Conservation (phyloP, 192 early-diverging fungal genomes). For the Coemansia sp. region DNA sequence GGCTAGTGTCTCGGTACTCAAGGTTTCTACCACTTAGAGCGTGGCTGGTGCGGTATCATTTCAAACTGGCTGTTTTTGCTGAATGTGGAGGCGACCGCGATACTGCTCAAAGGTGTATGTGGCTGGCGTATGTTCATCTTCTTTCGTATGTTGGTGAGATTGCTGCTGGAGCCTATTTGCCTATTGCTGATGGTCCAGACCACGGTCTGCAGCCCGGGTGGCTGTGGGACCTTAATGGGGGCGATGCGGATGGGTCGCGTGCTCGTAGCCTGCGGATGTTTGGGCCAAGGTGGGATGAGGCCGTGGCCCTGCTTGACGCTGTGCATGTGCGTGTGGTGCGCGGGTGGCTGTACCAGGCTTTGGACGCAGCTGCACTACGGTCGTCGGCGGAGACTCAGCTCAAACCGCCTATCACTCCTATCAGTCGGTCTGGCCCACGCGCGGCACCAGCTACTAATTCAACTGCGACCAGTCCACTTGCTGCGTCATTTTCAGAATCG, state of each 20-base stretch:
- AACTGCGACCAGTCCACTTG: background rate
- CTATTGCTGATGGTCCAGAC: background rate
- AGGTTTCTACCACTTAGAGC: slow-evolving; percentile 36
- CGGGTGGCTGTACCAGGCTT: slow-evolving; percentile 45
- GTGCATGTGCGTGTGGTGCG: slow-evolving; percentile 39
- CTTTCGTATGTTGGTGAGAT: slow-evolving; percentile 29
- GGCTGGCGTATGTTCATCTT: slow-evolving; percentile 38
- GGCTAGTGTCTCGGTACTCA: slow-evolving; percentile 15
- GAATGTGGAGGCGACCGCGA: slow-evolving; percentile 42
- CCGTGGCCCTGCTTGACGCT: slow-evolving; percentile 23
- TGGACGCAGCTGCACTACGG: slow-evolving; percentile 10
- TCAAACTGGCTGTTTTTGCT: slow-evolving; percentile 35
- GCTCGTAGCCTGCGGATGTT: slow-evolving; percentile 40
- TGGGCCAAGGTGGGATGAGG: slow-evolving; percentile 42
- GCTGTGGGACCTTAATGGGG: slow-evolving; percentile 43
- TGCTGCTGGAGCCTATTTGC: slow-evolving; percentile 35
- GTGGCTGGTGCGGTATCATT: slow-evolving; percentile 48
- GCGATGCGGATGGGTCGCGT: slow-evolving; percentile 24
- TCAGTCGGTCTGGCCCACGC: slow-evolving; percentile 22
- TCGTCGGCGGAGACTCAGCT: slow-evolving; percentile 8
- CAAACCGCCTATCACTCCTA: slow-evolving; percentile 10
- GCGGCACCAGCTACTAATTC: background rate
- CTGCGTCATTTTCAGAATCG: background rate
- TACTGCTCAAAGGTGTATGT: slow-evolving; percentile 39
- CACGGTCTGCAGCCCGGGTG: slow-evolving; percentile 22